phyloP scores from a whole-genome alignment of 2,329 filamentous ascomycete genomes.

The Fusarium hostae region DNA sequence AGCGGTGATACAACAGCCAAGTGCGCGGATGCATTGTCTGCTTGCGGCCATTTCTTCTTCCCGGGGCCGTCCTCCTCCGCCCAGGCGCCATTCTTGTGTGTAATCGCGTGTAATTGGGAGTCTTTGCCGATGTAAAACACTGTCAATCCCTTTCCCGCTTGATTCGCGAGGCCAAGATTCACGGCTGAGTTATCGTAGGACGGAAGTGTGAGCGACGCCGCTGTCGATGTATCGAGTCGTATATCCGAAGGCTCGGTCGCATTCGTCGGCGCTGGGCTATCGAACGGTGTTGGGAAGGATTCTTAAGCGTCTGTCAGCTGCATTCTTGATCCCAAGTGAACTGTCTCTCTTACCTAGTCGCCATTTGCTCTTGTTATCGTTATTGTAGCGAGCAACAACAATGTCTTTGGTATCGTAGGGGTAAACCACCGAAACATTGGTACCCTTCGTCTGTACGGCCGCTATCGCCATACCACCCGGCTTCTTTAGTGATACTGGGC shows the following conservation, averaged over 20 bases:
- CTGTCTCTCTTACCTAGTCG: neutral
- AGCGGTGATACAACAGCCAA: slow-evolving; percentile 23
- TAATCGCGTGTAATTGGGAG: neutral
- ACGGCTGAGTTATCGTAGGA: slow-evolving; percentile 4
- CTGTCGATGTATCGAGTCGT: slow-evolving; percentile 8
- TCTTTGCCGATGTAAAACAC: slow-evolving; percentile 29
- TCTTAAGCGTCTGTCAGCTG: slow-evolving; percentile 3
- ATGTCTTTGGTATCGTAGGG: slow-evolving; percentile 30
- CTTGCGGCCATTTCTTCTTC: slow-evolving; percentile 16
- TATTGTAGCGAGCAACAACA: slow-evolving; percentile 7
- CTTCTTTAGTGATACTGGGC: slow-evolving; percentile 25
- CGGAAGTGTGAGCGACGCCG: neutral
- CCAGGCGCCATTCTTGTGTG: neutral
- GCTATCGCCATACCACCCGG: slow-evolving; percentile 10
- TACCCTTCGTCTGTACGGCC: slow-evolving; percentile 10
- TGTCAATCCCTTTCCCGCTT: neutral
- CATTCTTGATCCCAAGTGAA: accelerated
- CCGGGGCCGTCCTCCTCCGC: neutral
- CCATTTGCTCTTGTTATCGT: slow-evolving; percentile 26
- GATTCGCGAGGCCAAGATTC: neutral
- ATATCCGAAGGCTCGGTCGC: slow-evolving; percentile 16
- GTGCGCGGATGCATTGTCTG: slow-evolving; percentile 12
- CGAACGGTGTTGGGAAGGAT: slow-evolving; percentile 26
- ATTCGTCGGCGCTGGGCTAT: slow-evolving; percentile 28
- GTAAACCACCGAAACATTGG: slow-evolving; percentile 32